These are phyloP conservation scores for Rosa multiflora DNA, from an alignment of 306 rosid species.

Conservation along the genomic window DNA sequence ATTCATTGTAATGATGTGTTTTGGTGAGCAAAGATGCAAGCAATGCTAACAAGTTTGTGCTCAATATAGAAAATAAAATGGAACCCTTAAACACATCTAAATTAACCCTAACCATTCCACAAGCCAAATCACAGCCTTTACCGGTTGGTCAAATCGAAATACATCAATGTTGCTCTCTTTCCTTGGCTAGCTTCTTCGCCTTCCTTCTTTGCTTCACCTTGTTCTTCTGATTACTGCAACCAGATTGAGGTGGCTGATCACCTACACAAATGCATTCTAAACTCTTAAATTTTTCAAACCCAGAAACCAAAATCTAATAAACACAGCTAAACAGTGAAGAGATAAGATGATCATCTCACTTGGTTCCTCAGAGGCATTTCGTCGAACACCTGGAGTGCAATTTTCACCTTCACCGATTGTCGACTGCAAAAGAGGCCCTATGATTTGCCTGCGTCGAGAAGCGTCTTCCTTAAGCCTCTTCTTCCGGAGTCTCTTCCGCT, in stretches of 20 bases:
- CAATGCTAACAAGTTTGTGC: neutral
- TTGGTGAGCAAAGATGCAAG: neutral
- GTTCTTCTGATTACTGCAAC: conserved; percentile 20
- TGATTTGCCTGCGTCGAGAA: conserved; percentile 41
- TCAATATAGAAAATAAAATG: neutral
- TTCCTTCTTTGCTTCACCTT: conserved; percentile 56
- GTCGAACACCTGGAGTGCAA: conserved; percentile 32
- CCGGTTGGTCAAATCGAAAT: neutral
- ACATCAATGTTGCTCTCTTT: conserved; percentile 8
- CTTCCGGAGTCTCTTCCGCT: conserved; percentile 61
- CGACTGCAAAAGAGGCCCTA: conserved; percentile 57
- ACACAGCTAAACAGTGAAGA: neutral
- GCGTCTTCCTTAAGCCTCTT: conserved; percentile 63
- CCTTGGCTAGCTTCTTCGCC: conserved; percentile 49
- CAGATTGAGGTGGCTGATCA: neutral
- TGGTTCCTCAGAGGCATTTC: conserved; percentile 22
- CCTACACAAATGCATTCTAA: conserved; percentile 28
- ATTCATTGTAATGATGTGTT: neutral
- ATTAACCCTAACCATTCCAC: neutral
- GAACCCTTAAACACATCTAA: neutral
- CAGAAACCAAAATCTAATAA: neutral
- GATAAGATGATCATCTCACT: neutral
- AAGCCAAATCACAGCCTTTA: neutral
- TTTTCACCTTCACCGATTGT: neutral
- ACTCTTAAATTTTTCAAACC: neutral